Conservation (phyloP, 352 stramenopile species). For the Thalassiosira mediterranea region DNA sequence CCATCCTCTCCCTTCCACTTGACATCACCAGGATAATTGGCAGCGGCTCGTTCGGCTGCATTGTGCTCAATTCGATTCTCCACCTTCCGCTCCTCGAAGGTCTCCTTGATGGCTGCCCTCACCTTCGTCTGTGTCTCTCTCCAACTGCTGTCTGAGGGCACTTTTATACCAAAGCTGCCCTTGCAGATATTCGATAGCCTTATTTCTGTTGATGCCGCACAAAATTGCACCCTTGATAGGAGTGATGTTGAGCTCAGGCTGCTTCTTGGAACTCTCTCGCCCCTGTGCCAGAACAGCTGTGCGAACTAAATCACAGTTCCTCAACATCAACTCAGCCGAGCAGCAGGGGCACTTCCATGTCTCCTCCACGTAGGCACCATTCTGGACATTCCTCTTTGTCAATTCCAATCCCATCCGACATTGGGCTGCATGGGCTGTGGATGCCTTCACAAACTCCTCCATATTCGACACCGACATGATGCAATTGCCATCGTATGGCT, state of each 20-base stretch:
- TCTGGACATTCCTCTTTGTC: background rate
- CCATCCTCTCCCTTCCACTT: background rate
- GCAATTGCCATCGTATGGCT: background rate
- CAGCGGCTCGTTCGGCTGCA: background rate
- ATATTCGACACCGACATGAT: background rate
- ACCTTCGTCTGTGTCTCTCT: background rate
- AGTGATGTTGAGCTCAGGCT: background rate
- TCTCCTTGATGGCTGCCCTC: background rate
- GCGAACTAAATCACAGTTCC: background rate
- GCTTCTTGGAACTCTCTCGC: background rate
- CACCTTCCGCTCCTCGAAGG: background rate
- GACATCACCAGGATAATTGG: background rate
- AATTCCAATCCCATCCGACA: background rate
- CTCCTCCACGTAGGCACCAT: background rate
- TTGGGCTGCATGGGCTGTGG: background rate
- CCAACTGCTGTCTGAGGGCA: background rate
- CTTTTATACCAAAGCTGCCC: background rate
- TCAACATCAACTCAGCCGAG: background rate
- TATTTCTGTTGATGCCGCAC: background rate
- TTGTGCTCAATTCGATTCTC: background rate
- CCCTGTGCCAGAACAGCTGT: background rate
- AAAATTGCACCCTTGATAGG: background rate
- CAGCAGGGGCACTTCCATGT: background rate
- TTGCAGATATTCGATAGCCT: background rate
- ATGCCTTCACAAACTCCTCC: background rate